Conservation (phyloP, 1,284 basidiomycete genomes). For the Gymnopus androsaceus region DNA sequence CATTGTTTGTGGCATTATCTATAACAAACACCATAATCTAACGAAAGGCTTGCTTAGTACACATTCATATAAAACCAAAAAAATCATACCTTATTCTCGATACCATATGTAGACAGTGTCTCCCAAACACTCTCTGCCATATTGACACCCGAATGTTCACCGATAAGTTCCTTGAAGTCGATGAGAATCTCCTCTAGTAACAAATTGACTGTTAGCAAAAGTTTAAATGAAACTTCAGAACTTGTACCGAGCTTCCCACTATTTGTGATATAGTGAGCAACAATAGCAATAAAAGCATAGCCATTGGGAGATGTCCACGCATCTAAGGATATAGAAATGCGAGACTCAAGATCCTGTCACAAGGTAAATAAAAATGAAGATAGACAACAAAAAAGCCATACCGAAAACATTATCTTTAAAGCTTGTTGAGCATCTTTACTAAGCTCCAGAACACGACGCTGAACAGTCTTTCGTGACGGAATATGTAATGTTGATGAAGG, state of each 20-base stretch:
- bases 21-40: too few relatives aligned
- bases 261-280: constrained; percentile 27
- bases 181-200: constrained; percentile 11
- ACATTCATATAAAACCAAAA: too few relatives aligned
- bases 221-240: not conserved
- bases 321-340: constrained; percentile 27
- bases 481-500: not conserved
- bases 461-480: not conserved
- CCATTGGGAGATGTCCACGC: constrained; percentile 30
- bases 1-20: too few relatives aligned
- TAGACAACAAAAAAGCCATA: not conserved
- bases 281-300: constrained; percentile 27
- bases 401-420: constrained; percentile 17
- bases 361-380: constrained; percentile 12
- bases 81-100: not conserved
- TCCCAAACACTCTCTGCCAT: constrained; percentile 22
- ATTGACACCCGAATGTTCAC: constrained; percentile 23
- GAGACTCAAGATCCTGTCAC: constrained; percentile 23
- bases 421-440: constrained; percentile 16
- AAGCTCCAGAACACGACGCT: constrained; percentile 16
- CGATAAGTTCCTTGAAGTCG: constrained; percentile 20
- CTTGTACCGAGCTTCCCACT: constrained; percentile 19
- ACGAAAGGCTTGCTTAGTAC: too few relatives aligned
- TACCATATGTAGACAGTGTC: constrained; percentile 15
- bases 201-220: too few relatives aligned